Evolutionary conservation across 1,284 basidiomycete genomes (phyloP).

Genomic region (Pterulicium gracile): DNA sequence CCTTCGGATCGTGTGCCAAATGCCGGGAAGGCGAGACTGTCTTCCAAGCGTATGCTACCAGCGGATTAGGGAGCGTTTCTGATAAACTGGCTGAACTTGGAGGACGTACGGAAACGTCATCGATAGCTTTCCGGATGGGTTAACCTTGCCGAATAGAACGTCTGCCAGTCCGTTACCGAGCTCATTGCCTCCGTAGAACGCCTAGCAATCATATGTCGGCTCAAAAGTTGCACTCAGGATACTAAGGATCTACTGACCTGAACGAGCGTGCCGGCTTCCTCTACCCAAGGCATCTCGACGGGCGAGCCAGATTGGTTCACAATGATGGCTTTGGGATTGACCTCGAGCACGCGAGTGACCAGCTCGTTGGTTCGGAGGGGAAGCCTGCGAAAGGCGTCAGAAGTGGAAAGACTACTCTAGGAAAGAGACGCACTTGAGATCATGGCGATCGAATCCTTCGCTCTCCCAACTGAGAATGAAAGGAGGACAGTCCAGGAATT

Average conservation of each 20-base stretch:
- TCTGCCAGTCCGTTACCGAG: slow-evolving; percentile 41
- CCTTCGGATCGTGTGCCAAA: slow-evolving; percentile 29
- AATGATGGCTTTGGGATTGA: slow-evolving; percentile 39
- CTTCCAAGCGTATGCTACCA: slow-evolving; percentile 28
- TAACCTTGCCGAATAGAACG: slow-evolving; percentile 42
- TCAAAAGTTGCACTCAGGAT: slow-evolving; percentile 3
- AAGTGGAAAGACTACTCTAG: background rate
- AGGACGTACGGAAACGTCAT: slow-evolving; percentile 33
- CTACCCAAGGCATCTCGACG: slow-evolving; percentile 41
- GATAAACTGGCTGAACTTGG: background rate
- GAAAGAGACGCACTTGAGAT: slow-evolving; percentile 21
- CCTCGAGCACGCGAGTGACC: slow-evolving; percentile 33
- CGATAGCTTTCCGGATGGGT: slow-evolving; percentile 38
- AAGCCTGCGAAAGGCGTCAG: slow-evolving; percentile 18
- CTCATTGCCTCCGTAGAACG: slow-evolving; percentile 49
- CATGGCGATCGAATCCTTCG: slow-evolving; percentile 32
- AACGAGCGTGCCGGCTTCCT: slow-evolving; percentile 30
- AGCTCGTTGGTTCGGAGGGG: slow-evolving; percentile 40
- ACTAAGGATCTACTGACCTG: background rate
- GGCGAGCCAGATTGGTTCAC: slow-evolving; percentile 43
- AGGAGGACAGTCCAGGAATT: background rate
- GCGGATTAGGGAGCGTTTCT: background rate
- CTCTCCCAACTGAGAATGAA: slow-evolving; percentile 27
- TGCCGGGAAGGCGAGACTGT: slow-evolving; percentile 28
- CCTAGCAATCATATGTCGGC: slow-evolving; percentile 16